Conservation (phyloP, 2,329 filamentous ascomycete species). For the Aureobasidium zeae region DNA sequence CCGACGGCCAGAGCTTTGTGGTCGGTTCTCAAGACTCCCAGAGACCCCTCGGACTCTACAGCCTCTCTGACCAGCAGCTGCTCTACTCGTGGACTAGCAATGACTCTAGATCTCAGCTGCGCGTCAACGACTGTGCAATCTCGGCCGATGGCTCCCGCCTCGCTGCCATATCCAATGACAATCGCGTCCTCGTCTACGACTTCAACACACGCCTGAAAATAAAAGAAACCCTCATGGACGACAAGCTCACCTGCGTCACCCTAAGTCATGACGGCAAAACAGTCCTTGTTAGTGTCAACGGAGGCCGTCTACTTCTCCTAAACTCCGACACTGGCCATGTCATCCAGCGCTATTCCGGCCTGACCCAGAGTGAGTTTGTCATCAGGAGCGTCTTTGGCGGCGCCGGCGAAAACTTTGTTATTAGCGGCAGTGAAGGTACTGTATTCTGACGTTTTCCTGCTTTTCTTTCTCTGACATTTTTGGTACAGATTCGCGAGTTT, state of each 20-base stretch:
- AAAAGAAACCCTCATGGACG: conserved; percentile 61
- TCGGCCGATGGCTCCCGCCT: conserved; percentile 72
- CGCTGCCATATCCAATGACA: conserved; percentile 63
- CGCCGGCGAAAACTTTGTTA: conserved; percentile 81
- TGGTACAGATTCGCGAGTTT: conserved; percentile 54
- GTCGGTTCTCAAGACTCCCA: conserved; percentile 65
- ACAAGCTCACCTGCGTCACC: conserved; percentile 65
- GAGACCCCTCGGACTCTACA: conserved; percentile 53
- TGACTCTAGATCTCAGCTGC: conserved; percentile 23
- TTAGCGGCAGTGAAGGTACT: conserved; percentile 81
- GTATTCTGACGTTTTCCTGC: not conserved
- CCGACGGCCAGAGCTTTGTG: conserved; percentile 67
- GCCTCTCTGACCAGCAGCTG: conserved; percentile 13
- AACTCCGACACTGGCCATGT: conserved; percentile 63
- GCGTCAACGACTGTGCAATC: conserved; percentile 77
- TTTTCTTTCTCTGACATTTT: conserved; percentile 20
- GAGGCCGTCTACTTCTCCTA: conserved; percentile 68
- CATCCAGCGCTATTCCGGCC: conserved; percentile 63
- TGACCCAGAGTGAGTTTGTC: conserved; percentile 64
- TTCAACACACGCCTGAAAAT: conserved; percentile 63
- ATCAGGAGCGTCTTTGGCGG: conserved; percentile 82
- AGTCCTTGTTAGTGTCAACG: conserved; percentile 72
- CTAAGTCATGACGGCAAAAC: conserved; percentile 74
- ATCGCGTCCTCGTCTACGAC: conserved; percentile 73
- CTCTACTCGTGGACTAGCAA: conserved; percentile 14